Percentiles rank a stretch among this genome's conserved stretches.
Evolutionary conservation across 2,329 filamentous ascomycete species (phyloP).

Genomic region (Salinomyces thailandicus): DNA sequence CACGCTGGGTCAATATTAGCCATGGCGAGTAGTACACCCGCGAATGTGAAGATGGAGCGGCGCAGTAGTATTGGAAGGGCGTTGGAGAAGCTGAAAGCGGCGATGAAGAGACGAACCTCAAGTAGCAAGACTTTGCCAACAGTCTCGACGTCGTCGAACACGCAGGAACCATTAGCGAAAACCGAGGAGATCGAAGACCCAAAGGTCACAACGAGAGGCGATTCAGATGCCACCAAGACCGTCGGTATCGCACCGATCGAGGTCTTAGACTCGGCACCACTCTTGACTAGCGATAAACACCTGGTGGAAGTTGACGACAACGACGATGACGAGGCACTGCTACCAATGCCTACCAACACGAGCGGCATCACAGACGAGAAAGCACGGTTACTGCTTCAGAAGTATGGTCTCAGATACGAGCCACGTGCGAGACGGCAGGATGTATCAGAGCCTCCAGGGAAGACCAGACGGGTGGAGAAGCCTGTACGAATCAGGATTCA

Average conservation of each 20-base stretch:
- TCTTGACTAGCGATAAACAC: no score
- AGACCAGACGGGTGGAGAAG: constrained; percentile 37
- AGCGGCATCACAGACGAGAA: constrained; percentile 13
- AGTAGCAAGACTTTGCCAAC: constrained; percentile 5
- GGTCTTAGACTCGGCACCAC: no score
- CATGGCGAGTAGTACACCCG: not conserved
- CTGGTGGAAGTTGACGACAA: constrained; percentile 14
- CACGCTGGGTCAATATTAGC: no score
- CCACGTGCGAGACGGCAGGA: constrained; percentile 7
- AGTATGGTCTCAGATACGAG: constrained; percentile 31
- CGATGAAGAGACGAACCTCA: constrained; percentile 12
- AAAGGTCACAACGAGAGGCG: no score
- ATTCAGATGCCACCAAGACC: no score
- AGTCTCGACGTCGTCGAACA: not conserved
- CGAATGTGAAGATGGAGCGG: constrained; percentile 2
- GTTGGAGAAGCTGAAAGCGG: constrained; percentile 14
- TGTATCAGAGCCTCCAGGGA: constrained; percentile 13
- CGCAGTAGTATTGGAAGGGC: constrained; percentile 18
- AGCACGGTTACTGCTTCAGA: constrained; percentile 32
- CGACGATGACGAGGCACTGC: constrained; percentile 13
- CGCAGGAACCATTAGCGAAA: not conserved
- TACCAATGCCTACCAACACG: constrained; percentile 11
- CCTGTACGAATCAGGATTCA: constrained; percentile 68
- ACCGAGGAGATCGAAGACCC: no score
- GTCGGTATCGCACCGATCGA: no score